Base-by-base conservation (phyloP, 805 yeast genomes). In the Saccharomycopsis javanensis region DNA sequence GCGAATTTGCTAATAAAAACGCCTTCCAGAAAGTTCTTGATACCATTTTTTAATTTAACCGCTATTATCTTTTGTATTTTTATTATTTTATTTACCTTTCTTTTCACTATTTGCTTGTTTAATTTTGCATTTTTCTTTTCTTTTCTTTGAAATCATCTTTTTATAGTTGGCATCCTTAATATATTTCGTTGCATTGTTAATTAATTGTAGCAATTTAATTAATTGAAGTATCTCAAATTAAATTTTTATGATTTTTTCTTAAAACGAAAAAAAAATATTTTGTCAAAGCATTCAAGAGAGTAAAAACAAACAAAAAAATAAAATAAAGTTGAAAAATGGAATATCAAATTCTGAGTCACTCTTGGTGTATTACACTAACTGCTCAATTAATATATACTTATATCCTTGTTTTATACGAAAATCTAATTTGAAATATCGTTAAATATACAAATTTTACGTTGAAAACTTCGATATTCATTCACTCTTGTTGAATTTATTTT, bases 1-100 rank as follows among this genome's bases (percentile, higher is more conserved):
- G 28, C 6, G 48, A 42, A 16, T 6, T 15, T 23, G 53, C 38
- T 16, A 35, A 52, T 18, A 35, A 28, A 11, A 52, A 35, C 46
- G 18, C 11, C 10, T 20, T 50, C 31, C 27, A 25, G 37, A 55
- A 25, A 50, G 23, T 55, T 20, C 45, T 55, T 37, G 46, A 55
- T 34, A 37, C 37, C 18, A 31, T 50, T 37, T 55, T 55, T 30
- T 55, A 35, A 25, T n/a, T 20, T 20, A 42, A 42, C n/a, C 48
- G 48, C 48, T 20, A 13, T 6, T 27, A 11, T 50, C 7, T 18
- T 52, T 35, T 35, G 30, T 52, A 34, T 18, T 52, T 52, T 51
- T 23, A 6, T 52, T 16, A 25, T 20, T 51, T 23, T 3, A 3
- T 15, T 23, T 33, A 28, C 48, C 48, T 23, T 35, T 10, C 33